These are phyloP conservation scores for Schizochytrium sp. DNA, from an alignment of 108 stramenopile species.

Conservation along the genomic window DNA sequence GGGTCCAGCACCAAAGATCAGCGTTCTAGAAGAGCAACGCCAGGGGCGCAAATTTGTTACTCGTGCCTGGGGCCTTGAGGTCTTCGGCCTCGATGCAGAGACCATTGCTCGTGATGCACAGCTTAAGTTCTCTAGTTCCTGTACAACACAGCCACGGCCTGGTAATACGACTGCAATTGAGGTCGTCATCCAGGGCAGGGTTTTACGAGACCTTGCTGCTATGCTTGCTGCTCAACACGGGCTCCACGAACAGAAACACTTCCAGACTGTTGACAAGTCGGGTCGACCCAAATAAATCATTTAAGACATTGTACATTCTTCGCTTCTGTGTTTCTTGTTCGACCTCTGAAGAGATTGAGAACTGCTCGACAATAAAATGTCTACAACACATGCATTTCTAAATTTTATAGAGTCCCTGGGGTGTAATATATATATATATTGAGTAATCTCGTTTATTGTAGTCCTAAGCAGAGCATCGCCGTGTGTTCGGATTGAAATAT, in stretches of 20 bases:
- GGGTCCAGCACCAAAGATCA: constrained; percentile 11
- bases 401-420: too few relatives aligned
- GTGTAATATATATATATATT: too few relatives aligned
- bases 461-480: too few relatives aligned
- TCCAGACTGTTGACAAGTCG: constrained; percentile 16
- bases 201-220: constrained; percentile 6
- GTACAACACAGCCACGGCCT: constrained; percentile 14
- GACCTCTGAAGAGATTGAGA: too few relatives aligned
- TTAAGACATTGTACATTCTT: neutral
- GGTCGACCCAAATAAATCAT: constrained; percentile 22
- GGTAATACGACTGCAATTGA: constrained; percentile 25
- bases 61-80: constrained; percentile 10
- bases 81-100: constrained; percentile 17
- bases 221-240: constrained; percentile 37
- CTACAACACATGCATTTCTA: too few relatives aligned
- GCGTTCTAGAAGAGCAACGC: constrained; percentile 21
- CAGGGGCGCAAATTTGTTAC: constrained; percentile 36
- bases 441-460: too few relatives aligned
- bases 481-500: too few relatives aligned
- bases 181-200: constrained; percentile 31
- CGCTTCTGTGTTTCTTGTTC: too few relatives aligned
- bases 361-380: too few relatives aligned
- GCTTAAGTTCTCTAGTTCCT: constrained; percentile 6
- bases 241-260: constrained; percentile 44
- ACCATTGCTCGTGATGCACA: constrained; percentile 2